Conservation (phyloP, 345 rosid species). For the Populus deltoides region DNA sequence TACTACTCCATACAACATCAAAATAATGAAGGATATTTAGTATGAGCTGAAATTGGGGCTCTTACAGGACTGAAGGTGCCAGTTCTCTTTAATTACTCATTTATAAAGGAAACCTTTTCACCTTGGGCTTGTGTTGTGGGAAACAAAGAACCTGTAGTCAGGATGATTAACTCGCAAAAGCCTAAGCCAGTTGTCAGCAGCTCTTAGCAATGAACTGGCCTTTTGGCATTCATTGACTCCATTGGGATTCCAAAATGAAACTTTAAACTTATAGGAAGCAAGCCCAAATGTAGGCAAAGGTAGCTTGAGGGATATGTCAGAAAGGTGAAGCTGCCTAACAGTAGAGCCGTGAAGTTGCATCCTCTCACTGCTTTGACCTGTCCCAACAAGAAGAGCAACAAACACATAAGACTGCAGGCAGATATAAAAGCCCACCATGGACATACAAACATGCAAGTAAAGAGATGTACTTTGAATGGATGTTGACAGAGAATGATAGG, state of each 20-base stretch:
- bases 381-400: constrained; percentile 3
- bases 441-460: background rate
- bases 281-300: constrained; percentile 71
- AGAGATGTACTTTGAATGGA: constrained; percentile 48
- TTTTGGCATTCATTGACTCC: constrained; percentile 50
- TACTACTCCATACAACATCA: constrained; percentile 4
- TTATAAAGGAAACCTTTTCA: background rate
- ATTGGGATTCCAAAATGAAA: constrained; percentile 66
- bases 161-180: constrained; percentile 68
- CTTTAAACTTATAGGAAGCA: constrained; percentile 73
- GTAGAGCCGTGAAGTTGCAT: constrained; percentile 23
- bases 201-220: constrained; percentile 49
- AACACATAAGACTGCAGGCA: background rate
- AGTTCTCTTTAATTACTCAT: constrained; percentile 2
- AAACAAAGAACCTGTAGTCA: constrained; percentile 64
- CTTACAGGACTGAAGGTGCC: constrained; percentile 18
- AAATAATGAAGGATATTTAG: background rate
- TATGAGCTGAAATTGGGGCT: constrained; percentile 4
- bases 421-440: background rate
- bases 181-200: constrained; percentile 76
- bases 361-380: constrained; percentile 40
- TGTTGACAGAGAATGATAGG: constrained; percentile 68
- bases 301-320: constrained; percentile 41
- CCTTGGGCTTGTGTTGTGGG: constrained; percentile 38
- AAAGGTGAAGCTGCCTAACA: constrained; percentile 28